phyloP scores from a whole-genome alignment of 2,329 filamentous ascomycete genomes.

The Exophiala xenobiotica region DNA sequence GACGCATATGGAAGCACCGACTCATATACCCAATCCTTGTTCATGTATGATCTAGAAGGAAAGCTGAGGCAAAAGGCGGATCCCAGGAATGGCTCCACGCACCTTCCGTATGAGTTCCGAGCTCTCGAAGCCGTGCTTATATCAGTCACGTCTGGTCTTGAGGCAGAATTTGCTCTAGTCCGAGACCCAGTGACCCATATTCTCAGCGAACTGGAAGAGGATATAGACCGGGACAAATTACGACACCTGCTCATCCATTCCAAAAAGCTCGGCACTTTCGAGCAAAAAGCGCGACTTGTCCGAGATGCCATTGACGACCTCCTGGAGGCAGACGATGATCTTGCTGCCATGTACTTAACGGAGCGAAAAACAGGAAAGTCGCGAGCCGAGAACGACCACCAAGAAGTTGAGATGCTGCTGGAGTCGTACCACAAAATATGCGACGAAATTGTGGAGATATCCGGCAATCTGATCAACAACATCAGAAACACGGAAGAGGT shows the following conservation, averaged over 20 bases:
- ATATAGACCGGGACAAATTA: slow-evolving; percentile 93
- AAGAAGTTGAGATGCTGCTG: slow-evolving; percentile 93
- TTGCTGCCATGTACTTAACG: slow-evolving; percentile 91
- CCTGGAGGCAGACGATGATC: slow-evolving; percentile 91
- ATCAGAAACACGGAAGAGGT: slow-evolving; percentile 99
- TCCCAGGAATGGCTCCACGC: slow-evolving; percentile 37
- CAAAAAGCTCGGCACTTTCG: slow-evolving; percentile 93
- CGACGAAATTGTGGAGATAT: slow-evolving; percentile 95
- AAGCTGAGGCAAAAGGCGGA: slow-evolving; percentile 75
- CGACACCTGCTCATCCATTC: slow-evolving; percentile 87
- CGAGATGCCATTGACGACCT: slow-evolving; percentile 93
- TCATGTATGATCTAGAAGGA: slow-evolving; percentile 95
- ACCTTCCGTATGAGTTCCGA: slow-evolving; percentile 89
- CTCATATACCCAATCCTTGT: slow-evolving; percentile 91
- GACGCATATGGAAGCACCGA: slow-evolving; percentile 94
- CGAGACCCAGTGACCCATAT: slow-evolving; percentile 88
- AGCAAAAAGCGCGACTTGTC: slow-evolving; percentile 92
- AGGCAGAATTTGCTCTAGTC: slow-evolving; percentile 92
- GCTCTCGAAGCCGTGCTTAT: slow-evolving; percentile 93
- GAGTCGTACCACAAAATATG: slow-evolving; percentile 98
- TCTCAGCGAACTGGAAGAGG: slow-evolving; percentile 86
- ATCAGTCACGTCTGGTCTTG: slow-evolving; percentile 85
- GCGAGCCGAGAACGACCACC: slow-evolving; percentile 80
- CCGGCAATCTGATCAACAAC: slow-evolving; percentile 85
- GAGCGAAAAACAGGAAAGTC: slow-evolving; percentile 72